Conservation (phyloP, 108 stramenopile genomes). For the Craspedostauros australis region DNA sequence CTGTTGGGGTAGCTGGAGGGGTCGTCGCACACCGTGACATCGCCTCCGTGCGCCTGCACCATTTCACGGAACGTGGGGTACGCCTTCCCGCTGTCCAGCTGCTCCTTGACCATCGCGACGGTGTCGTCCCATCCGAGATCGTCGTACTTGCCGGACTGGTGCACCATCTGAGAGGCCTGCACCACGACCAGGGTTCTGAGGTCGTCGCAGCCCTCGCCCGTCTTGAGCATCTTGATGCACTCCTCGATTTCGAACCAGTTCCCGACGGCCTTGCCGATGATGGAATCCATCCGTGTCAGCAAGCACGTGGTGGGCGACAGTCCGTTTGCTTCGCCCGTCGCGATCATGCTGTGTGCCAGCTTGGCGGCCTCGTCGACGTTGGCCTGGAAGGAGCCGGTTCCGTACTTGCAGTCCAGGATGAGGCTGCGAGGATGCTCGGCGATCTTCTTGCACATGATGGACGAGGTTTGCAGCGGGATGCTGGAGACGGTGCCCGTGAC, state of each 20-base stretch:
- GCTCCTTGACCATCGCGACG: slow-evolving; percentile 30
- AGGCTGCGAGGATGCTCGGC: slow-evolving; percentile 73
- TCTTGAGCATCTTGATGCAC: slow-evolving; percentile 61
- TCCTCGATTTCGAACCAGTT: slow-evolving; percentile 83
- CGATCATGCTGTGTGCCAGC: slow-evolving; percentile 57
- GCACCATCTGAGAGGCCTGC: slow-evolving; percentile 72
- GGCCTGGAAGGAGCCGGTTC: slow-evolving; percentile 53
- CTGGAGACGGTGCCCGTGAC: slow-evolving; percentile 69
- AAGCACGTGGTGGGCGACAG: slow-evolving; percentile 60
- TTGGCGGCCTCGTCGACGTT: slow-evolving; percentile 46
- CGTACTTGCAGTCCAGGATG: slow-evolving; percentile 80
- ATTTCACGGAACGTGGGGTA: slow-evolving; percentile 63
- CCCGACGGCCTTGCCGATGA: slow-evolving; percentile 65
- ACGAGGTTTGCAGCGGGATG: slow-evolving; percentile 66
- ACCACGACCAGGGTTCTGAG: slow-evolving; percentile 53
- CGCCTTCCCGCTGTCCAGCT: slow-evolving; percentile 51
- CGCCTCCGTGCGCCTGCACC: slow-evolving; percentile 76
- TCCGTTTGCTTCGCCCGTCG: slow-evolving; percentile 65
- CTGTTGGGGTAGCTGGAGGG: slow-evolving; percentile 8
- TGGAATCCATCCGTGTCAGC: slow-evolving; percentile 74
- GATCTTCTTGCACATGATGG: slow-evolving; percentile 83
- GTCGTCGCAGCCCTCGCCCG: slow-evolving; percentile 16
- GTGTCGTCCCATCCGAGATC: slow-evolving; percentile 30
- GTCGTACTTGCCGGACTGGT: slow-evolving; percentile 37
- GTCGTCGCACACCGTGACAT: slow-evolving; percentile 27